A percentile compares a stretch with the other conserved stretches of the same genome.
These are phyloP conservation scores for Yarrowia keelungensis DNA, from an alignment of 805 yeast genomes.

Conservation along the genomic window DNA sequence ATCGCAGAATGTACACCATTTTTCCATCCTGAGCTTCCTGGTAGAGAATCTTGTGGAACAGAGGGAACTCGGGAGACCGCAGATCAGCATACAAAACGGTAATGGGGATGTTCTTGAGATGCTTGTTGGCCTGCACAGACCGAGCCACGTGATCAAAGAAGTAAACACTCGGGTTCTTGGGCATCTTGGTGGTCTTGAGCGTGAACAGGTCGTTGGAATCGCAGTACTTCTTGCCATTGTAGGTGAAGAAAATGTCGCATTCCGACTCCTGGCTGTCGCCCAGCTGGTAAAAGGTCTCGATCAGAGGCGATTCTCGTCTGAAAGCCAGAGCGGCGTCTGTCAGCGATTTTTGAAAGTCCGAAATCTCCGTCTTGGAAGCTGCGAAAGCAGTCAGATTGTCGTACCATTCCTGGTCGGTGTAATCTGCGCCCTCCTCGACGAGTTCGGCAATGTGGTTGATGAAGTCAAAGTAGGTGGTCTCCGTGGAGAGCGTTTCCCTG, in stretches of 20 bases:
- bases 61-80: slow-evolving; percentile 56
- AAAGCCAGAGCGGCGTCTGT: slow-evolving; percentile 57
- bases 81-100: slow-evolving; percentile 74
- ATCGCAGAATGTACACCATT: slow-evolving; percentile 77
- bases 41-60: slow-evolving; percentile 64
- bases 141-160: slow-evolving; percentile 73
- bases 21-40: slow-evolving; percentile 69
- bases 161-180: slow-evolving; percentile 45
- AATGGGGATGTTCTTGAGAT: slow-evolving; percentile 54
- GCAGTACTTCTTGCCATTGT: slow-evolving; percentile 64
- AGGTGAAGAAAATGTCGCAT: slow-evolving; percentile 58
- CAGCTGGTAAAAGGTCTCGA: slow-evolving; percentile 65
- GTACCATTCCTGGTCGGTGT: slow-evolving; percentile 41
- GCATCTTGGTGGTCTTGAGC: slow-evolving; percentile 61
- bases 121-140: slow-evolving; percentile 43
- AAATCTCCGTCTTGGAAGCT: slow-evolving; percentile 40
- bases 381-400: slow-evolving; percentile 44
- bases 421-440: slow-evolving; percentile 39
- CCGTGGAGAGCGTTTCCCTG: slow-evolving; percentile 13
- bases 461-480: slow-evolving; percentile 12
- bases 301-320: slow-evolving; percentile 63
- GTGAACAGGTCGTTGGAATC: slow-evolving; percentile 80
- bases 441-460: slow-evolving; percentile 21
- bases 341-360: slow-evolving; percentile 40
- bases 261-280: slow-evolving; percentile 53